phyloP scores from a whole-genome alignment of 768 basidiomycete species.

The Lactarius hatsudake region DNA sequence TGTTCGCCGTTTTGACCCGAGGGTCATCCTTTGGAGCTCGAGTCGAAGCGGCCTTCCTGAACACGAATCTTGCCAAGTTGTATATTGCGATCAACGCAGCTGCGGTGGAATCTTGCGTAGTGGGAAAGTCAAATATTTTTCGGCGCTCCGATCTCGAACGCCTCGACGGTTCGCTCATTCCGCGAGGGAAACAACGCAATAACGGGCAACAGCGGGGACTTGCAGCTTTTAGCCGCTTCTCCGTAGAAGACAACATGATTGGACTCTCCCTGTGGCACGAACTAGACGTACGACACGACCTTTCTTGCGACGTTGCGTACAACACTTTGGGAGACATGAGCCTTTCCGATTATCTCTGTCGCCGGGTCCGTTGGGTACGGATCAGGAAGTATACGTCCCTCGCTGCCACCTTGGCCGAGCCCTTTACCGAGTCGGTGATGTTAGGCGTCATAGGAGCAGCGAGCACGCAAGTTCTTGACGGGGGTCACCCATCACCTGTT shows the following conservation, averaged over 20 bases:
- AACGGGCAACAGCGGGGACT: slow-evolving; percentile 51
- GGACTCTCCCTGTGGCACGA: slow-evolving; percentile 92
- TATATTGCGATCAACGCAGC: slow-evolving; percentile 91
- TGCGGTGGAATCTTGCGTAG: slow-evolving; percentile 90
- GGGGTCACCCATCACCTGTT: slow-evolving; percentile 54
- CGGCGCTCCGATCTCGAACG: slow-evolving; percentile 83
- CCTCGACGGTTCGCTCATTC: slow-evolving; percentile 64
- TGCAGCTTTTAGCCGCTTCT: slow-evolving; percentile 77
- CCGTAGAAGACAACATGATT: slow-evolving; percentile 99
- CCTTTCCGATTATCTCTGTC: slow-evolving; percentile 77
- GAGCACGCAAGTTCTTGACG: slow-evolving; percentile 50
- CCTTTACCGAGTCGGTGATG: slow-evolving; percentile 85
- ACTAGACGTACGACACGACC: slow-evolving; percentile 78
- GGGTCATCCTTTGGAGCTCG: slow-evolving; percentile 69
- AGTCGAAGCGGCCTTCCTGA: slow-evolving; percentile 91
- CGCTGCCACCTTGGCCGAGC: slow-evolving; percentile 83
- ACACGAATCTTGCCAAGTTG: slow-evolving; percentile 98
- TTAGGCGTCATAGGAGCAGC: slow-evolving; percentile 61
- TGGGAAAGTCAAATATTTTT: slow-evolving; percentile 95
- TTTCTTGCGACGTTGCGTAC: slow-evolving; percentile 86
- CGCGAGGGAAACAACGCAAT: slow-evolving; percentile 27
- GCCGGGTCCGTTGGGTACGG: slow-evolving; percentile 94
- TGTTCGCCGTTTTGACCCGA: slow-evolving; percentile 76
- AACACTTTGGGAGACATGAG: slow-evolving; percentile 90
- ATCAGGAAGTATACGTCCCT: slow-evolving; percentile 94